Evolutionary conservation across 2,329 filamentous ascomycete species (phyloP), one percentile per base, ranked within the genome.

Genomic region (Akanthomyces uredinophilus): DNA sequence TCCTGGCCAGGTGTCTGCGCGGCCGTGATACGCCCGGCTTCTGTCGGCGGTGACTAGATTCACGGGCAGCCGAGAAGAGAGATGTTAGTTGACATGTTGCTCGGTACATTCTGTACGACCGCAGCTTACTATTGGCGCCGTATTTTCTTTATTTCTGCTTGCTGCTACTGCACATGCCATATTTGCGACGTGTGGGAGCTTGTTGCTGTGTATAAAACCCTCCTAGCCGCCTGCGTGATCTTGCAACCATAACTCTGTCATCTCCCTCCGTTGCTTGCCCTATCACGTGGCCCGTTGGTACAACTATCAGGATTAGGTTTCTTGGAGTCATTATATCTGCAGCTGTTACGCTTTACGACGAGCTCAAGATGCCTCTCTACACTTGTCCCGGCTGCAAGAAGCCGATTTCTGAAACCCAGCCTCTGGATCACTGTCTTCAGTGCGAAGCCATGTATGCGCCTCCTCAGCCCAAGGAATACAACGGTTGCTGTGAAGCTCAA

Each of bases 401-500:
- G 39, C 55, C 51, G n/a, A 58, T 63, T n/a, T 55, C 61, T 24
- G 56, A 55, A 11, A 50, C 61, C 10, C 61, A 63, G 44, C 49
- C 61, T 51, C 50, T 60, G 6, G 56, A 59, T 22, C 54, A 63
- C 44, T 63, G 61, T 51, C 43, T 63, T 2, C 43, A 50, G 13
- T 63, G 61, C 44, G 55, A 39, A 14, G 55, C 55, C 54, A 62
- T 57, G 54, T 57, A 58, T 13, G 59, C 44, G 4, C 16, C 1
- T 6, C 39, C 24, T 44, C 16, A 13, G 2, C 24, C 39, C n/a
- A 4, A 53, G 27, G 27, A 6, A 8, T 8, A 35, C 10, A 8
- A 35, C 2, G 4, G 2, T 18, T n/a, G 11, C 24, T 14, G 8
- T 6, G 11, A 39, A 14, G 13, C 2, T n/a, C 1, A 46, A 3